phyloP scores from a whole-genome alignment of 495 filamentous ascomycete genomes.

The Aspergillus wentii region DNA sequence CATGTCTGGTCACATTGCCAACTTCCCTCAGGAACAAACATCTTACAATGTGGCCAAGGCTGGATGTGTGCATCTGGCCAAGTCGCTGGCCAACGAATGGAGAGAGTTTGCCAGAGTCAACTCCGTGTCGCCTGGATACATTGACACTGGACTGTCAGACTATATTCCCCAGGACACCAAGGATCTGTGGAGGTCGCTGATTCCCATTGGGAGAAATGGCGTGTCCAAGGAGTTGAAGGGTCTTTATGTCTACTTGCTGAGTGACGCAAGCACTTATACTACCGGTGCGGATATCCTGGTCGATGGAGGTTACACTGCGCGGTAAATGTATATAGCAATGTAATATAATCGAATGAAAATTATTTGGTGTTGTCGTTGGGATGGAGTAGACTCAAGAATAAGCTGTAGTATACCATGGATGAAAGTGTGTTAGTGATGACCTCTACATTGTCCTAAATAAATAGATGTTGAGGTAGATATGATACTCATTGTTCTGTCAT shows the following conservation, averaged over 20 bases:
- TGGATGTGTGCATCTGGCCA: slow-evolving; percentile 32
- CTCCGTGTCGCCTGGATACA: slow-evolving; percentile 61
- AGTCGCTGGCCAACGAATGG: slow-evolving; percentile 61
- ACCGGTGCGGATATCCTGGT: slow-evolving; percentile 68
- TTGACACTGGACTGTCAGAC: slow-evolving; percentile 61
- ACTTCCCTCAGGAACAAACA: slow-evolving; percentile 38
- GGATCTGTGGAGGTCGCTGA: slow-evolving; percentile 59
- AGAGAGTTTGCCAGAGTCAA: slow-evolving; percentile 65
- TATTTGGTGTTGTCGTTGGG: too few relatives aligned
- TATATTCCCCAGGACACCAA: slow-evolving; percentile 59
- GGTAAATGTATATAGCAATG: too few relatives aligned
- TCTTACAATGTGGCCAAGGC: slow-evolving; percentile 31
- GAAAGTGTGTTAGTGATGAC: too few relatives aligned
- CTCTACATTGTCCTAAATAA: too few relatives aligned
- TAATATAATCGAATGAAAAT: too few relatives aligned
- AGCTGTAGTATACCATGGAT: too few relatives aligned
- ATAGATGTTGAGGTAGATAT: too few relatives aligned
- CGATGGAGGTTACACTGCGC: slow-evolving; percentile 46
- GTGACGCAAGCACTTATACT: slow-evolving; percentile 68
- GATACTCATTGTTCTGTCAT: too few relatives aligned
- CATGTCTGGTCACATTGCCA: slow-evolving; percentile 63
- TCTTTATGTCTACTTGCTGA: slow-evolving; percentile 61
- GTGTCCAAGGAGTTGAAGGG: slow-evolving; percentile 68
- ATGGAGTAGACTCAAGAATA: too few relatives aligned
- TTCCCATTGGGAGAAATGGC: slow-evolving; percentile 58